These are phyloP conservation scores for Ascochyta rabiei DNA, from an alignment of 2,329 filamentous ascomycete genomes.

Conservation along the genomic window DNA sequence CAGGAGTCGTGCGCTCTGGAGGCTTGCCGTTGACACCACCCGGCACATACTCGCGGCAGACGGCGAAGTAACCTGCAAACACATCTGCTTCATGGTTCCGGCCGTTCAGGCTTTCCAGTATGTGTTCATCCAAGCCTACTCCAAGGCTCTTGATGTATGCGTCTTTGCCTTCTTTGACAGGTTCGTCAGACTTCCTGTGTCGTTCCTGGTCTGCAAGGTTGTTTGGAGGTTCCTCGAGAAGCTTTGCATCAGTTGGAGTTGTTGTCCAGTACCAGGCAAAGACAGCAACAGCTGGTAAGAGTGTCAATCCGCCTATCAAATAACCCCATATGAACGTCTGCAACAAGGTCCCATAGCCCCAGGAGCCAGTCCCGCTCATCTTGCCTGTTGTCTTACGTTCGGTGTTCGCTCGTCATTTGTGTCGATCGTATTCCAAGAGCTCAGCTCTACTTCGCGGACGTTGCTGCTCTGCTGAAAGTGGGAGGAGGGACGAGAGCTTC, in stretches of 20 bases:
- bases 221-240: conserved; percentile 8
- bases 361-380: conserved; percentile 31
- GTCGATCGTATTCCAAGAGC: background rate
- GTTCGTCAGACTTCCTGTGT: conserved; percentile 22
- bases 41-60: conserved; percentile 89
- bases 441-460: background rate
- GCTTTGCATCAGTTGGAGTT: conserved; percentile 18
- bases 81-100: conserved; percentile 71
- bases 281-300: conserved; percentile 24
- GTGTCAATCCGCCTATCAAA: conserved; percentile 31
- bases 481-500: background rate
- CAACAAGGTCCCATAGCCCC: conserved; percentile 31
- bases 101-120: conserved; percentile 32
- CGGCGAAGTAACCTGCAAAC: conserved; percentile 91
- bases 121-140: conserved; percentile 29
- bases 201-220: conserved; percentile 7
- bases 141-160: conserved; percentile 24
- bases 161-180: conserved; percentile 15
- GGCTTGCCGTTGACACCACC: conserved; percentile 92
- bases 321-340: conserved; percentile 38
- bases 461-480: background rate
- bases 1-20: conserved; percentile 81
- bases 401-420: conserved; percentile 23
- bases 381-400: conserved; percentile 26
- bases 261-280: conserved; percentile 31